Conservation (phyloP, 2,329 filamentous ascomycete genomes). For the Stenocarpella maydis region DNA sequence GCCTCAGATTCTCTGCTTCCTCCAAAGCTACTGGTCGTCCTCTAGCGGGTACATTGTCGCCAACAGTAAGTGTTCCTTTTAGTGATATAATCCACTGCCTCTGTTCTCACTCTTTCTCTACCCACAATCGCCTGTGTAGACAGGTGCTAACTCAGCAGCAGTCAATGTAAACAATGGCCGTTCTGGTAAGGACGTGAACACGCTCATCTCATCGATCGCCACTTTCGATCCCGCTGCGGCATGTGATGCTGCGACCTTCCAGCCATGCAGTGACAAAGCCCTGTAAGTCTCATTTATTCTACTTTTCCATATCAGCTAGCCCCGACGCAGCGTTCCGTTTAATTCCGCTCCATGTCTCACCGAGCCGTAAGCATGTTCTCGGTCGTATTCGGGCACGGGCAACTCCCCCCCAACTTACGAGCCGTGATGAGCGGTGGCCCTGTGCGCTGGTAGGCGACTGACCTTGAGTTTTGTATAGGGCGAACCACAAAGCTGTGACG, state of each 20-base stretch:
- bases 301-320: too few relatives aligned
- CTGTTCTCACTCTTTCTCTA: not conserved
- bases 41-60: slow-evolving; percentile 68
- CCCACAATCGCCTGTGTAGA: not conserved
- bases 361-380: not conserved
- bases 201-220: slow-evolving; percentile 71
- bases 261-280: slow-evolving; percentile 75
- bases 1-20: slow-evolving; percentile 75
- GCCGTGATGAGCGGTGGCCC: not conserved
- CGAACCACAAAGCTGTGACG: slow-evolving; percentile 79
- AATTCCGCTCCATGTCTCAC: not conserved
- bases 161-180: slow-evolving; percentile 68
- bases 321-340: too few relatives aligned
- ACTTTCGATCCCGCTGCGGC: slow-evolving; percentile 72
- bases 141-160: slow-evolving; percentile 33
- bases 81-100: too few relatives aligned
- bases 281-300: slow-evolving; percentile 47
- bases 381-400: not conserved
- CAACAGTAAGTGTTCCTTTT: slow-evolving; percentile 60
- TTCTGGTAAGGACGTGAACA: slow-evolving; percentile 76
- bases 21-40: slow-evolving; percentile 80
- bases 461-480: slow-evolving; percentile 37
- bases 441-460: not conserved
- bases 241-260: slow-evolving; percentile 77
- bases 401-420: not conserved